Evolutionary conservation across 345 rosid species (phyloP), one percentile per base, ranked within the genome.

Genomic region (Populus ilicifolia): DNA sequence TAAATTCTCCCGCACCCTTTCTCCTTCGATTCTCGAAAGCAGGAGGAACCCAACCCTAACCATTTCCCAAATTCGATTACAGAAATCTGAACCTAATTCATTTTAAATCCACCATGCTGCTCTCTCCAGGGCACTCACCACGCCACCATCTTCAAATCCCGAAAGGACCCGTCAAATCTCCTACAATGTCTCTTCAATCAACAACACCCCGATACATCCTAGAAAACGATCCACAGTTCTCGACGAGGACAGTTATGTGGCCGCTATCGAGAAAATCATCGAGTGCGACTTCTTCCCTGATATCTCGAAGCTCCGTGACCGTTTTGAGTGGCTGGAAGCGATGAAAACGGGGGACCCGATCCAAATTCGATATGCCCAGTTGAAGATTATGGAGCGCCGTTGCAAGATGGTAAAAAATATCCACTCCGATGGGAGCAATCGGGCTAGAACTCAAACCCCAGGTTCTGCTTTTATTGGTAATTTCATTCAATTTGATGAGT

Each of bases 281-380:
- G 98, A 96, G 84, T 97, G 99, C 29, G 98, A 96, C 77, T 96
- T 84, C 88, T 96, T 93, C 82, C 99, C 99, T 2, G 98, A 96
- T 85, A 89, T 96, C 77, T 72, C 95, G 10, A 96, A 96, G 90
- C 98, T 96, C 71, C 92, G 88, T 41, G 99, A 93, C 78, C 94
- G 97, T 10, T 91, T 90, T 59, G 99, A 96, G 76, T 96, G 96
- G 99, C 88, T 96, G 65, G 94, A 93, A 79, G 99, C 99, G 13
- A 81, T 87, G 59, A 90, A 86, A 83, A 89, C 96, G 10, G 89
- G 94, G 8, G 99, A 94, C 66, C 97, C 97, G 38, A 33, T 92
- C 71, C 99, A 89, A 78, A 96, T 96, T 64, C 89, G 98, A 74
- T 97, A 96, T 29, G 95, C 97, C n/a, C 98, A 96, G 82, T 72